Evolutionary conservation across 2,329 filamentous ascomycete species (phyloP), one percentile per base, ranked within the genome.

Genomic region (Leptosphaerulina australis): DNA sequence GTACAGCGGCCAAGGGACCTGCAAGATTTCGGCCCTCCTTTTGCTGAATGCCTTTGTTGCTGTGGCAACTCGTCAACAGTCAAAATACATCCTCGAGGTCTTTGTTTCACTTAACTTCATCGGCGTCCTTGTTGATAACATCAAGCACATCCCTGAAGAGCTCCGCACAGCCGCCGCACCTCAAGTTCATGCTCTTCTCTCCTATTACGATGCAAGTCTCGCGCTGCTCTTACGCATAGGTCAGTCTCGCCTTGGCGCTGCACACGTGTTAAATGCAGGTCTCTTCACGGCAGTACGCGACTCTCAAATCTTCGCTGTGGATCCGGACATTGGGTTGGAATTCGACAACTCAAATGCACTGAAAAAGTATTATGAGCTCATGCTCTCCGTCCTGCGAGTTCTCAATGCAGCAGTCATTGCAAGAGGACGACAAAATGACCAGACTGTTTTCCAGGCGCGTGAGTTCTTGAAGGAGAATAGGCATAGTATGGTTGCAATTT

Each of bases 51-150:
- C 88, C 0, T 75, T 97, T 11, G 85, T 95, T 24, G 83, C 85
- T 33, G 77, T 96, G 43, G 88, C 88, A 35, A 85, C 84, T 44
- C 80, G 84, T 26, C 88, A 93, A 64, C 81, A 85, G 39, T 90
- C 88, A 22, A 81, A 83, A 41, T 84, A 88, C 61, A 81, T 97
- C 18, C 83, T 96, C 12, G 90, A 94, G 56, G 81, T 85, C 22
- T 83, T 99, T 46, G 87, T 88, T 64, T 85, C 88, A 48, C 83
- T 96, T 36, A 99, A 99, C 74, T 96, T 97, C 69, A 83, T 97
- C 40, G 88, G 88, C 40, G 86, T 97, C 21, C 82, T 97, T 22
- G 87, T 99, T 43, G 93, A 97, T 73, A 90, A 90, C 41, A 83
- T 99, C 48, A 87, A 89, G 60, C 82, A 83, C 59, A 83, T 97